These are phyloP conservation scores for Ichthyophthirius multifiliis DNA, from an alignment of 169 alveolate species.

Conservation along the genomic window DNA sequence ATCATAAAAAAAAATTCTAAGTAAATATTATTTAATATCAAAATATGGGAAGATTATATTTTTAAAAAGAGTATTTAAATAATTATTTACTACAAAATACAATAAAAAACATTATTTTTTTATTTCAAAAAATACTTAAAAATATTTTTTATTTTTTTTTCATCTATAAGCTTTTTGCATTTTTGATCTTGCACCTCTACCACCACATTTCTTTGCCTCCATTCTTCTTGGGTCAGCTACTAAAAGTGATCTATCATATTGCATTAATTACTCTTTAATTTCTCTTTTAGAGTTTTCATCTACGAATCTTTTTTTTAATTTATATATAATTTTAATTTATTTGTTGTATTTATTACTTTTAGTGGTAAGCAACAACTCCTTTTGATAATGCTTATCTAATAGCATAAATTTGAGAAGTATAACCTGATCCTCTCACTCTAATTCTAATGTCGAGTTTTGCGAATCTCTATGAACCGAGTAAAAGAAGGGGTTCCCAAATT, in stretches of 20 bases:
- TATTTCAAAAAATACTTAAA: too few species aligned
- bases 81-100: too few species aligned
- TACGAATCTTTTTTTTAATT: conserved; percentile 51
- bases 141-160: too few species aligned
- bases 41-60: too few species aligned
- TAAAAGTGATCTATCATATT: conserved; percentile 98
- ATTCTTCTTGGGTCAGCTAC: conserved; percentile 99
- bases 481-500: conserved; percentile 96
- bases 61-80: too few species aligned
- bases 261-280: conserved; percentile 92
- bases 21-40: too few species aligned
- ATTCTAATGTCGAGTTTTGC: conserved; percentile 94
- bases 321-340: conserved; percentile 49
- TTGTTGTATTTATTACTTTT: conserved; percentile 86
- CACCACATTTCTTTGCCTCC: conserved; percentile 99
- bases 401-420: conserved; percentile 95
- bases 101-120: too few species aligned
- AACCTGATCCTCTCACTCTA: conserved; percentile 99
- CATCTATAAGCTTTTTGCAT: conserved; percentile 98
- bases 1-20: too few species aligned
- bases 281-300: conserved; percentile 95
- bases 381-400: conserved; percentile 95
- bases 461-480: conserved; percentile 94
- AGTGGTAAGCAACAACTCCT: conserved; percentile 98
- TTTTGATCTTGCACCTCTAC: conserved; percentile 98